These are phyloP conservation scores for Persicaria tinctoria DNA, from an alignment of 148 eudicot species.

Conservation along the genomic window DNA sequence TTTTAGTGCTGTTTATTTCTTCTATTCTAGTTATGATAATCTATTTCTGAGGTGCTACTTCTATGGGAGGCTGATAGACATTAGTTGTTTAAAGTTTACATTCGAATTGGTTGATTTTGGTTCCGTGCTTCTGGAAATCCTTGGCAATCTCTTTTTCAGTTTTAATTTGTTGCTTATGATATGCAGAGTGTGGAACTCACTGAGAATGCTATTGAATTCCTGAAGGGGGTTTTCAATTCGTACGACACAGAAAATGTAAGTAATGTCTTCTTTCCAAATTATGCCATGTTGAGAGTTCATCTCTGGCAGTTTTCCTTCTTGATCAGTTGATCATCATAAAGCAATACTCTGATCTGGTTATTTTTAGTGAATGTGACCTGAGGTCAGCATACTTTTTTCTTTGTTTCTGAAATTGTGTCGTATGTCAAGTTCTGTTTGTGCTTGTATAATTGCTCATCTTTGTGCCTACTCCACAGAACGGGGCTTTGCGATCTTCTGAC, in stretches of 20 bases:
- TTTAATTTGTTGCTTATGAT: constrained; percentile 1
- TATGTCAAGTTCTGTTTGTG: no score
- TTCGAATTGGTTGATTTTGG: not conserved
- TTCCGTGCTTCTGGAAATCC: not conserved
- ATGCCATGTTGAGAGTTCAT: not conserved
- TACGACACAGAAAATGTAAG: constrained; percentile 37
- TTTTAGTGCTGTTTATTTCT: not conserved
- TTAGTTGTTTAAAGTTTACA: no score
- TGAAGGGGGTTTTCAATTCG: constrained; percentile 27
- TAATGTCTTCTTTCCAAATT: not conserved
- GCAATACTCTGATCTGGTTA: no score
- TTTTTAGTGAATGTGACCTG: no score
- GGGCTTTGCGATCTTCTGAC: constrained; percentile 49
- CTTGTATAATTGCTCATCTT: constrained; percentile 1
- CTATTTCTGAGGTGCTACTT: no score
- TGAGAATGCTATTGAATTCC: constrained; percentile 26
- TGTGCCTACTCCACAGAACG: constrained; percentile 42
- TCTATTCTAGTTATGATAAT: not conserved
- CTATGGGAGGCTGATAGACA: no score
- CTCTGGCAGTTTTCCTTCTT: not conserved
- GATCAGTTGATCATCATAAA: no score
- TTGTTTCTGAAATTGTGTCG: no score
- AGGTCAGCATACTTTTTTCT: not conserved
- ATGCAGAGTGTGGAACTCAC: constrained; percentile 38
- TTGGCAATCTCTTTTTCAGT: constrained; percentile 3